Evolutionary conservation across 1,139 yeast genomes (phyloP), one percentile per base, ranked within the genome.

Genomic region (Blastobotrys persicus): DNA sequence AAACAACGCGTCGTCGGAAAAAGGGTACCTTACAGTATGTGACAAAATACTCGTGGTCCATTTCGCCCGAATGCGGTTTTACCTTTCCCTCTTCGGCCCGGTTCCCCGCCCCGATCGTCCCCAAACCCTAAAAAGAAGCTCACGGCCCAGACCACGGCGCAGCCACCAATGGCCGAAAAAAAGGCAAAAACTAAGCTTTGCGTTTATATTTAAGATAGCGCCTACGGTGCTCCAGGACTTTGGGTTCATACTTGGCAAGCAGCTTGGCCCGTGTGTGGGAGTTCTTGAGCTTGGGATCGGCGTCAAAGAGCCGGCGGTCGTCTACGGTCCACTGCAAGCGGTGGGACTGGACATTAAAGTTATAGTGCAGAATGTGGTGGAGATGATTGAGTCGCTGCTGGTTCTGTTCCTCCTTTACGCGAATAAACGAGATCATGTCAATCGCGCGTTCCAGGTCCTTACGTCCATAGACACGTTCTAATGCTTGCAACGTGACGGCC

Each of bases 311-410:
- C 16, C 12, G 17, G 31, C 46, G 46, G 20, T 43, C 46, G 3
- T 18, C 12, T 13, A 33, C 14, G 3, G 33, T 17, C 46, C 46
- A 43, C 7, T 32, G 38, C 5, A 17, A 17, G 14, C 31, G 13
- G 14, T 28, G 40, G 7, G 41, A 28, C 18, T 43, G 31, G 17
- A 20, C 28, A 7, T 20, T 17, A 17, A 28, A 43, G 18, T 31
- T 20, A 4, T 33, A 7, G 16, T 43, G 31, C 14, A 43, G 41
- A 16, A 37, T 37, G 49, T 45, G 37, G 34, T 45, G 37, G 34
- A 38, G 17, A 11, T 48, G 13, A 17, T 48, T 12, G 42, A 33
- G 19, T 19, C 48, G 38, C 38, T 45, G 26, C 26, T 45, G 14
- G n/a, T 43, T 26, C 23, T 48, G 16, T 40, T 44, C 23, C 13